Base-by-base conservation (phyloP, 371 early-diverging fungal species). In the Mucor ambiguus region DNA sequence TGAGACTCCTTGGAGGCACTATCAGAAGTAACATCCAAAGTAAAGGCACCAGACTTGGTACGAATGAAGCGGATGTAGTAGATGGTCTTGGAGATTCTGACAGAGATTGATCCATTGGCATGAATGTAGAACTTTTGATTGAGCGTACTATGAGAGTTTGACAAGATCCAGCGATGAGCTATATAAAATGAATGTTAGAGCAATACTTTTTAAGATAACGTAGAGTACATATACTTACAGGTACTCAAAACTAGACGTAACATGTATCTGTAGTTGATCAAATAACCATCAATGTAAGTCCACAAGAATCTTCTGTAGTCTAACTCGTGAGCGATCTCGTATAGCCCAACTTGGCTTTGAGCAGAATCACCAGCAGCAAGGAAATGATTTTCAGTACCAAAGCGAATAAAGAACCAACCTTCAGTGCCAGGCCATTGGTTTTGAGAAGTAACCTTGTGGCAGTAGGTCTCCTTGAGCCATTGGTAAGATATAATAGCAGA, bases 251-350 rank as follows among this genome's bases (percentile, higher is more conserved):
- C 59, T 38, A 81, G 69, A 30, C 78, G 77, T 24, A 79, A 76
- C 69, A 77, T 66, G 20, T 85, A 85, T 58, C 72, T 74, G 66
- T 83, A 80, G 72, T 87, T 87, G 71, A 87, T 77, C 67, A 87
- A 66, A 38, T 83, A 80, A 11, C 84, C 84, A 28, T 77, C 77
- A 28, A 81, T 66, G 61, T 76, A 83, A 46, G 77, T 70, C 87
- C 87, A 87, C 55, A 87, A 74, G 63, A 76, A 78, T 43, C 80
- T 74, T 61, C 72, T 76, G 49, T 79, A 69, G 58, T 79, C 78
- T 12, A 60, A 58, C 18, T 66, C 57, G 7, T 73, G 70, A n/a
- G 66, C 29, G 6, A 81, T 46, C 28, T 71, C 35, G 37, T 76
- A 75, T 35, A 81, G 49, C 20, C 81, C 77, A 43, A 81, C 74